Conservation (phyloP, 495 filamentous ascomycete species). For the Xanthoparmelia taractica region DNA sequence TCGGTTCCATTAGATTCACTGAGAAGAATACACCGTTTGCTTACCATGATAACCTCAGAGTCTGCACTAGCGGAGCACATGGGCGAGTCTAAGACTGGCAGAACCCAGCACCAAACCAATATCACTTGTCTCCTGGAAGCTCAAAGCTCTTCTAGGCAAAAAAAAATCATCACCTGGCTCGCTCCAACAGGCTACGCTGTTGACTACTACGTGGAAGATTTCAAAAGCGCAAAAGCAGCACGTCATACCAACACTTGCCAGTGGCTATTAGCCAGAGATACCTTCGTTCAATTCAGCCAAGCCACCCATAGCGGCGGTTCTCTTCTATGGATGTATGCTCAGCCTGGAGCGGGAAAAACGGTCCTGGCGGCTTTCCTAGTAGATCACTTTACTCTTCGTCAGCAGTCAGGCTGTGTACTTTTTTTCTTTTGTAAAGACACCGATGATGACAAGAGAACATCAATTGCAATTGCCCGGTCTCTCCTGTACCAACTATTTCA, state of each 20-base stretch:
- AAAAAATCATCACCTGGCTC: conserved; percentile 1
- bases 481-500: conserved; percentile 5
- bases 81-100: background rate
- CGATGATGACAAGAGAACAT: conserved; percentile 6
- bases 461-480: background rate
- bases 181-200: background rate
- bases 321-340: conserved; percentile 6
- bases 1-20: too few species aligned
- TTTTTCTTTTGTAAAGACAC: conserved; percentile 10
- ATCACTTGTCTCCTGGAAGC: background rate
- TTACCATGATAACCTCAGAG: background rate
- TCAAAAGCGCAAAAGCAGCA: background rate
- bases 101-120: background rate
- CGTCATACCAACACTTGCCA: conserved; percentile 2
- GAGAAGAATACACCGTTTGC: background rate
- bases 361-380: conserved; percentile 1
- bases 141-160: background rate
- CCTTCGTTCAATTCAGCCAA: too few species aligned
- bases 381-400: background rate
- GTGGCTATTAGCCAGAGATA: conserved; percentile 4
- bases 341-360: conserved; percentile 10
- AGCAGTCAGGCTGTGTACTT: background rate
- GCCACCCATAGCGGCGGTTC: too few species aligned
- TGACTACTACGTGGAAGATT: conserved; percentile 4
- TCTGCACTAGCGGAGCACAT: background rate